These are phyloP conservation scores for Protomyces arabidopsidicola DNA, from an alignment of 1,139 yeast species.

Conservation along the genomic window DNA sequence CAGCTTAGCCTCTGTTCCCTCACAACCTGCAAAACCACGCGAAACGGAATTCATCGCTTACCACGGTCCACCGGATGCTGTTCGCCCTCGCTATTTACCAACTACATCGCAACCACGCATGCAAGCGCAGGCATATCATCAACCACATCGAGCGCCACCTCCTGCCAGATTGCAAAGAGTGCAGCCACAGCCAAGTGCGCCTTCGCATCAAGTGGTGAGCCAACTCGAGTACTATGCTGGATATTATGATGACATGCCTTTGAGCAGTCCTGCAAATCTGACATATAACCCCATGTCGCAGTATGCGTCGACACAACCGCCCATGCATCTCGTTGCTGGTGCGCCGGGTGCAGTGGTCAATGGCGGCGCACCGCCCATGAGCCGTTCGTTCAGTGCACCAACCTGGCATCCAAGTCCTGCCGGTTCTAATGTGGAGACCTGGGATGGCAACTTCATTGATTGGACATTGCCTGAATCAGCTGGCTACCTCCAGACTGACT, in stretches of 20 bases:
- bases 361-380: slow-evolving; percentile 9
- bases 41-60: not conserved
- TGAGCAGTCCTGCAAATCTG: not conserved
- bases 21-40: not conserved
- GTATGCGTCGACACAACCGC: not conserved
- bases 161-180: not conserved
- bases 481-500: slow-evolving; percentile 19
- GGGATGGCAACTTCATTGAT: slow-evolving; percentile 18
- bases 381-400: slow-evolving; percentile 18
- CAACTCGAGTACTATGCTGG: not conserved
- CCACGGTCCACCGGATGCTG: not conserved
- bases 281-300: not conserved
- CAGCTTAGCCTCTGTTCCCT: slow-evolving; percentile 18
- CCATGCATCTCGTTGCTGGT: not conserved
- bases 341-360: not conserved
- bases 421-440: not conserved
- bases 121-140: not conserved
- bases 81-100: not conserved
- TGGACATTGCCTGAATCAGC: slow-evolving; percentile 25
- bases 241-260: not conserved
- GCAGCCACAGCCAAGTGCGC: not conserved
- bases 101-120: not conserved
- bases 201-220: not conserved
- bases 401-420: slow-evolving; percentile 12
- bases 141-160: not conserved